phyloP scores from a whole-genome alignment of 202 grass and related monocot species.

The Panicum virgatum region DNA sequence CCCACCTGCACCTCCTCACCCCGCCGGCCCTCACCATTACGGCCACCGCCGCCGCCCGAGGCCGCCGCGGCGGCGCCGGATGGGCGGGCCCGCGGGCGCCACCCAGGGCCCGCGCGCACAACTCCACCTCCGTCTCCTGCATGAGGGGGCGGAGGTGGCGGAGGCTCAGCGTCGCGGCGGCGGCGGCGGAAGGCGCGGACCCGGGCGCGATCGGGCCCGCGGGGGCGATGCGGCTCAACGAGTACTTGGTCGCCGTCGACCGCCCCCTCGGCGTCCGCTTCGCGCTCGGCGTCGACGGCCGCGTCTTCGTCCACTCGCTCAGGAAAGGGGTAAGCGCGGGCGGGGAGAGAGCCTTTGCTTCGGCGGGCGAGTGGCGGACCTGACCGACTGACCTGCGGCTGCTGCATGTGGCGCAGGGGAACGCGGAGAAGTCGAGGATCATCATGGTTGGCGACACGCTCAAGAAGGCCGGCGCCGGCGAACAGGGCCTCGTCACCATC shows the following conservation, averaged over 20 bases:
- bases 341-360: background rate
- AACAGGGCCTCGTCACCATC: constrained; percentile 52
- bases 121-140: background rate
- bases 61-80: no score
- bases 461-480: constrained; percentile 58
- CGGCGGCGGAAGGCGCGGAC: constrained; percentile 16
- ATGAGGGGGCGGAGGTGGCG: background rate
- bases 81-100: background rate
- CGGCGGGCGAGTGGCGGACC: background rate
- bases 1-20: constrained; percentile 19
- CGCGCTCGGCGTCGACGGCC: constrained; percentile 71
- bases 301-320: constrained; percentile 84
- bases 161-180: background rate
- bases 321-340: constrained; percentile 59
- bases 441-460: constrained; percentile 91
- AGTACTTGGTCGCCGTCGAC: constrained; percentile 93
- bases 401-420: constrained; percentile 46
- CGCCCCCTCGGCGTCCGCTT: constrained; percentile 79
- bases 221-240: constrained; percentile 69
- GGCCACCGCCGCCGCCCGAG: background rate
- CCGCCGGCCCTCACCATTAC: background rate
- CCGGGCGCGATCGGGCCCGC: background rate
- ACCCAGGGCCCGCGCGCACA: background rate
- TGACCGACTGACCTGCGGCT: background rate
- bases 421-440: constrained; percentile 88